Evolutionary conservation across 2,329 filamentous ascomycete genomes (phyloP), one percentile per base, ranked within the genome.

Genomic region (Rhynchosporium graminicola): DNA sequence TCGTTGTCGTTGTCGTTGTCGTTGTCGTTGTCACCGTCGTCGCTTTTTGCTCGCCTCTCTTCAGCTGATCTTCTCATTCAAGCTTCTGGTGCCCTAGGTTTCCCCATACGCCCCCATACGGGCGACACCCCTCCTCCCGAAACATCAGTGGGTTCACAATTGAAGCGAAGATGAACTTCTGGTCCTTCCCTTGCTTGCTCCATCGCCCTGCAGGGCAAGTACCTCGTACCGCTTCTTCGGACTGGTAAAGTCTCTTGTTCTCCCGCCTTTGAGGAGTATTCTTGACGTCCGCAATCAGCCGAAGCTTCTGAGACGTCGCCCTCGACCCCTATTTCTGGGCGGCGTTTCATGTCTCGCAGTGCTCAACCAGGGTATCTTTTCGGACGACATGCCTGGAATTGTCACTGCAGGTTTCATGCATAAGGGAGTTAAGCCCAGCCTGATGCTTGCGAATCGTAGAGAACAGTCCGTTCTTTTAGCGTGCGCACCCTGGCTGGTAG

Each of bases 81-180:
- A 40, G 51, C 20, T 54, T 54, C 36, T 40, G 26, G 33, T 42
- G 51, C 51, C 3, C 33, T 42, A 9, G 33, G 51, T 40, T 54
- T 54, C 51, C 51, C 51, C 51, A 54, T 26, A 26, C 50, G 31
- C 48, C 50, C 48, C 50, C 50, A 52, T 29, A n/a, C 36, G 51
- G 20, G 51, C 20, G 20, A 42, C 51, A 33, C 51, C 36, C 26
- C 28, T 54, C 51, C 51, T 42, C 36, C 3, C 51, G 51, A 54
- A 54, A 54, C 51, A 42, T 12, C 51, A 54, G 26, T 9, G 28
- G 26, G 28, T 36, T 54, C 51, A 36, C n/a, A 54, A 13, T 42
- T 40, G 8, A 42, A 54, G 33, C 28, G 51, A 54, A 20, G 51
- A 54, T 33, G 51, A 54, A 54, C 51, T 20, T 54, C 51, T 54